Evolutionary conservation across 2,329 filamentous ascomycete genomes (phyloP), one percentile per base, ranked within the genome.

Genomic region (Aspergillus sp.): DNA sequence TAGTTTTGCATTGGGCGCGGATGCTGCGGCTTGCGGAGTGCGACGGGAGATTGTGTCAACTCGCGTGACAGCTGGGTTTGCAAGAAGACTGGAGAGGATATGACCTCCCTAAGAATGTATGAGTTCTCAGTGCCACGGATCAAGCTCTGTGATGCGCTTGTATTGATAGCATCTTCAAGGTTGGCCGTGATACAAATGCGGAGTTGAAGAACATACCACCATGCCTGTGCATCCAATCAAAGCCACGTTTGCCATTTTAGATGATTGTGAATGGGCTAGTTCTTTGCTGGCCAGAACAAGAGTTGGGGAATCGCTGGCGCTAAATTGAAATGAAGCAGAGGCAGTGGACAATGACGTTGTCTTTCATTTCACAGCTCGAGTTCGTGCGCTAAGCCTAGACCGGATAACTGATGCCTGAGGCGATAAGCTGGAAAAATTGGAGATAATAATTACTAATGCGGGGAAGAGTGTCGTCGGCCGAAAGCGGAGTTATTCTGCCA

Each of bases 51-150:
- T 72, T 6, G 78, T 77, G 55, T 79, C 72, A 45, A 82, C 70
- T 15, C 73, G 72, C 40, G 72, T 70, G 49, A 78, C 65, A 23
- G 69, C 64, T 3, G 75, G 63, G 43, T 75, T 72, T 37, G 71
- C 59, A 27, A 80, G 70, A 14, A 82, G 78, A 46, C 77, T 79
- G 54, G 75, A 75, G 69, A 96, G 86, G 72, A 96, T 93, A 70
- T 90, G 80, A 52, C 84, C 85, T 70, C 93, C 93, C 84, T 86
- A 58, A 33, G 49, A 56, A 64, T 82, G 82, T 39, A 46, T 54
- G 27, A 41, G 33, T 37, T 23, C 17, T 23, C 14, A 21, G 8
- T 9, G 43, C 15, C 45, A 43, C 47, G 48, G 17, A 19, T 31
- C 31, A 33, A 37, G 49, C 35, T 52, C 15, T 35, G 31, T 11